Conservation (phyloP, 2,329 filamentous ascomycete species). For the Colletotrichum neosansevieriae region DNA sequence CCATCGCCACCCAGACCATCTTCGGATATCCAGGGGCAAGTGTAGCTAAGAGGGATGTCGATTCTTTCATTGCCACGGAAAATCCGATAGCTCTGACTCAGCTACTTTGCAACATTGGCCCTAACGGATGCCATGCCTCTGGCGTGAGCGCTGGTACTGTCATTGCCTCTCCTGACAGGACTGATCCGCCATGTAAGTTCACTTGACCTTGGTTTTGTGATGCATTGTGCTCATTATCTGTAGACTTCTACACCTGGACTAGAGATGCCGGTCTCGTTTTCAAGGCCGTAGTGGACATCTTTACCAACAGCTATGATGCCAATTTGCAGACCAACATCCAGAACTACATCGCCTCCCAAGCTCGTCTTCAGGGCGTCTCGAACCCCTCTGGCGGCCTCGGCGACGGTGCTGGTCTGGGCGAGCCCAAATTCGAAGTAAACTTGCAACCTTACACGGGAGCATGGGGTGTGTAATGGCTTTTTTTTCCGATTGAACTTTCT, state of each 20-base stretch:
- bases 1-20: constrained; percentile 63
- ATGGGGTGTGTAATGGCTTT: constrained; percentile 65
- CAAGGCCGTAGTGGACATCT: constrained; percentile 76
- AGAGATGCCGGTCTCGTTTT: constrained; percentile 78
- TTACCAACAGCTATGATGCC: constrained; percentile 68
- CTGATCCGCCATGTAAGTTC: constrained; percentile 66
- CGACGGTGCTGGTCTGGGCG: constrained; percentile 70
- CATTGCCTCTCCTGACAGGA: constrained; percentile 67
- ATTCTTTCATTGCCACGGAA: constrained; percentile 65
- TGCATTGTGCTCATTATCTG: neutral
- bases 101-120: constrained; percentile 71
- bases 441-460: constrained; percentile 71
- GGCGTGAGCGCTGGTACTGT: constrained; percentile 65
- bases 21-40: constrained; percentile 59
- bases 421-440: constrained; percentile 80
- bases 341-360: constrained; percentile 76
- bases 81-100: constrained; percentile 63
- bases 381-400: constrained; percentile 75
- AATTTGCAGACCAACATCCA: constrained; percentile 71
- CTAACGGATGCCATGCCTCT: constrained; percentile 61
- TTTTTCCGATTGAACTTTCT: rapidly evolving
- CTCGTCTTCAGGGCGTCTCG: constrained; percentile 72
- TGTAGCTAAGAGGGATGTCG: constrained; percentile 61
- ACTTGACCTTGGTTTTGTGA: too few relatives aligned
- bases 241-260: constrained; percentile 85